These are phyloP conservation scores for Dichotomocladium elegans DNA, from an alignment of 371 early-diverging fungal species.

Conservation along the genomic window DNA sequence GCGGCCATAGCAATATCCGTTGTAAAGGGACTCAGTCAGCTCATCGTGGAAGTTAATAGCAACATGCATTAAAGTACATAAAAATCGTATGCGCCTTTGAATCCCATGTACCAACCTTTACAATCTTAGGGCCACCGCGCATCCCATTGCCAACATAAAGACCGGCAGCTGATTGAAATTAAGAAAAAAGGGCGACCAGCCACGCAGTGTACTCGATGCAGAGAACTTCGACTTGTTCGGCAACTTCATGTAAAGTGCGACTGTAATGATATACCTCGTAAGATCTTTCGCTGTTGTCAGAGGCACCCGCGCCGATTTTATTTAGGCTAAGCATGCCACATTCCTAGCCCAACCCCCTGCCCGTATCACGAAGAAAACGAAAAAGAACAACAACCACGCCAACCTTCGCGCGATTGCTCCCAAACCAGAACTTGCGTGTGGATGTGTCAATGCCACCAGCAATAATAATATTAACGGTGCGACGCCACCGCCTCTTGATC, in stretches of 20 bases:
- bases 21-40: background rate
- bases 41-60: slow-evolving; percentile 9
- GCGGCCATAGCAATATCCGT: background rate
- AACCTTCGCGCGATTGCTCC: slow-evolving; percentile 16
- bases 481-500: no score
- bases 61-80: slow-evolving; percentile 44
- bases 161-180: slow-evolving; percentile 64
- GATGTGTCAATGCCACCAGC: no score
- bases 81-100: background rate
- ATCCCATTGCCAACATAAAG: slow-evolving; percentile 52
- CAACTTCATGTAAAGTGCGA: slow-evolving; percentile 75
- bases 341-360: no score
- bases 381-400: background rate
- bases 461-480: no score
- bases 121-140: slow-evolving; percentile 57
- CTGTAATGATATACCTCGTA: slow-evolving; percentile 37
- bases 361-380: background rate
- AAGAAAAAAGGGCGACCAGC: slow-evolving; percentile 77
- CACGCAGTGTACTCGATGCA: slow-evolving; percentile 75
- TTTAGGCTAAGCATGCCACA: no score
- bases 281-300: background rate
- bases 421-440: slow-evolving; percentile 8
- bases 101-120: background rate
- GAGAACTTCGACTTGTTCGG: slow-evolving; percentile 64
- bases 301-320: no score